Evolutionary conservation across 352 stramenopile genomes (phyloP).

Genomic region (Phytopythium delawarense): DNA sequence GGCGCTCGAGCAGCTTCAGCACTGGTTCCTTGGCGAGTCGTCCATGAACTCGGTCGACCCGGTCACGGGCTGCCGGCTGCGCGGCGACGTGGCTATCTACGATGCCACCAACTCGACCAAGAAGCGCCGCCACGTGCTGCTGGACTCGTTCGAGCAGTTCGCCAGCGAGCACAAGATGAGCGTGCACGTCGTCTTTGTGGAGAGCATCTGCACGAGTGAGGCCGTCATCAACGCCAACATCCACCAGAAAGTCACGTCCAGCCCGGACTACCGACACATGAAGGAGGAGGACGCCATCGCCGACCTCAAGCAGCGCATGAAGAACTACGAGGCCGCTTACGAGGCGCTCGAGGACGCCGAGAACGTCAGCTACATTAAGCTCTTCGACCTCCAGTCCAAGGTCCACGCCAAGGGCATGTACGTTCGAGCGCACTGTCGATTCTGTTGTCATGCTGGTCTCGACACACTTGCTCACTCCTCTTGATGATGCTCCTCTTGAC

Average conservation of each 20-base stretch:
- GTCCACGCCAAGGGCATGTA: slow-evolving; percentile 85
- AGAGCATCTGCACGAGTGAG: slow-evolving; percentile 92
- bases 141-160: slow-evolving; percentile 61
- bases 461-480: slow-evolving; percentile 2
- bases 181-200: slow-evolving; percentile 90
- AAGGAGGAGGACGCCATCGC: slow-evolving; percentile 60
- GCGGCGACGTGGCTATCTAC: slow-evolving; percentile 86
- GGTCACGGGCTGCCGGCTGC: slow-evolving; percentile 12
- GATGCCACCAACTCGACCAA: slow-evolving; percentile 91
- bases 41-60: neutral
- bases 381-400: slow-evolving; percentile 87
- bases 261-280: slow-evolving; percentile 82
- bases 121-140: slow-evolving; percentile 37
- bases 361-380: slow-evolving; percentile 88
- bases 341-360: slow-evolving; percentile 84
- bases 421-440: slow-evolving; percentile 7
- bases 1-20: slow-evolving; percentile 57
- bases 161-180: slow-evolving; percentile 57
- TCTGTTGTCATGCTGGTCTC: neutral
- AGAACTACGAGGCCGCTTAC: slow-evolving; percentile 87
- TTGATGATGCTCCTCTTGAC: neutral
- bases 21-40: slow-evolving; percentile 43
- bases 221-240: slow-evolving; percentile 86
- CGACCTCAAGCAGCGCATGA: slow-evolving; percentile 79
- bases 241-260: slow-evolving; percentile 66